phyloP scores from a whole-genome alignment of 1,284 basidiomycete species.

The Phellinidium pouzarii region DNA sequence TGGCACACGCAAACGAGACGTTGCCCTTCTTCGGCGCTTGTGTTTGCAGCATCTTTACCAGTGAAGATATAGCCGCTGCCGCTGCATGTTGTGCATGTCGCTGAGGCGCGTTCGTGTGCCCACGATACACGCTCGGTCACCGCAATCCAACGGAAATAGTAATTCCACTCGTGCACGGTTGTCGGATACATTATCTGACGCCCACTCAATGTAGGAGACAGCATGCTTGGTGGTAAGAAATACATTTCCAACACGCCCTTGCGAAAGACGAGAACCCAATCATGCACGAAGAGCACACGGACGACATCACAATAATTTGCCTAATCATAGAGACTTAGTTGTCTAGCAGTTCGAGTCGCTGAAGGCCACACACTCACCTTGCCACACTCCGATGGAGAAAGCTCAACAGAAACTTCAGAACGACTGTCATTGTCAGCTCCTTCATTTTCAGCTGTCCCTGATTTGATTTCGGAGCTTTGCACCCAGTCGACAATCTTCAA shows the following conservation, averaged over 20 bases:
- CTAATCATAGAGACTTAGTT: background rate
- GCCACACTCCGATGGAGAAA: conserved; percentile 4
- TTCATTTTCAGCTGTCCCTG: background rate
- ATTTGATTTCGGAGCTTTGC: background rate
- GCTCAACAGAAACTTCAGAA: conserved; percentile 4
- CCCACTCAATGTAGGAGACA: conserved; percentile 22
- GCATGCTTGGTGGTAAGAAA: conserved; percentile 21
- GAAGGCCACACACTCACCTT: background rate
- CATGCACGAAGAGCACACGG: conserved; percentile 30
- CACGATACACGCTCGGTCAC: conserved; percentile 26
- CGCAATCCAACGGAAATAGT: conserved; percentile 45
- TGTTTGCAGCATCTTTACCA: background rate
- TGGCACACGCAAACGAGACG: conserved; percentile 9
- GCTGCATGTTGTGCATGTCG: conserved; percentile 2
- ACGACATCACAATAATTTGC: background rate
- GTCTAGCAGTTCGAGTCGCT: no score
- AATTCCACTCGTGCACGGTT: conserved; percentile 42
- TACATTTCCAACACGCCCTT: conserved; percentile 36
- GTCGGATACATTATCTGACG: conserved; percentile 35
- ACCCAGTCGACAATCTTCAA: conserved; percentile 16
- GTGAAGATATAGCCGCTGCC: background rate
- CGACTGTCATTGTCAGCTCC: background rate
- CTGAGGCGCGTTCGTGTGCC: conserved; percentile 10
- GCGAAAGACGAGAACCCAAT: conserved; percentile 38
- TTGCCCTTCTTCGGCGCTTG: background rate